These are phyloP conservation scores for Coffea canephora DNA, from an alignment of 257 asterid genomes.

Conservation along the genomic window DNA sequence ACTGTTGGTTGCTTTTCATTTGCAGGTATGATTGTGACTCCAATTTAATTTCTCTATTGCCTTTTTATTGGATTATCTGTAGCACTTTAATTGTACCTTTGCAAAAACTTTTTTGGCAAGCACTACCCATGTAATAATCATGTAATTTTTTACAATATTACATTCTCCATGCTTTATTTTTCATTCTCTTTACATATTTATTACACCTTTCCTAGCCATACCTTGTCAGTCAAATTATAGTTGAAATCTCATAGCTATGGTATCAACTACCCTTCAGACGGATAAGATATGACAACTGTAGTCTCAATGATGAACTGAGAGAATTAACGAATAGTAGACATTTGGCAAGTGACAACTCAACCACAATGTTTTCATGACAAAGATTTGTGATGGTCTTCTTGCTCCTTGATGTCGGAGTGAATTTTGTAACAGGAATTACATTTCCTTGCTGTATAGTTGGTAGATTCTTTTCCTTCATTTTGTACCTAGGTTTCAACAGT, in stretches of 20 bases:
- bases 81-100: neutral
- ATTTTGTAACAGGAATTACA: neutral
- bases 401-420: neutral
- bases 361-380: neutral
- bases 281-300: neutral
- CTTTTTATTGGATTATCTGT: neutral
- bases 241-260: neutral
- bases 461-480: slow-evolving; percentile 6
- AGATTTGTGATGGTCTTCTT: neutral
- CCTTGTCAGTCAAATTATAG: neutral
- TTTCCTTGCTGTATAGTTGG: neutral
- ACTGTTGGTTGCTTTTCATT: slow-evolving; percentile 82
- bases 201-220: neutral
- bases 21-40: slow-evolving; percentile 57
- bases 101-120: no score
- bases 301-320: no score
- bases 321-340: no score
- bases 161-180: neutral
- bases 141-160: neutral
- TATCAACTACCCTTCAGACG: neutral
- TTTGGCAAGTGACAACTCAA: no score
- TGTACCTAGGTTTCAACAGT: neutral
- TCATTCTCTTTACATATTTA: neutral
- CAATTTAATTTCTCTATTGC: neutral
- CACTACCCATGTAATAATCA: neutral